Base-by-base conservation (phyloP, 148 eudicot species). In the Salicornia ramosissima region DNA sequence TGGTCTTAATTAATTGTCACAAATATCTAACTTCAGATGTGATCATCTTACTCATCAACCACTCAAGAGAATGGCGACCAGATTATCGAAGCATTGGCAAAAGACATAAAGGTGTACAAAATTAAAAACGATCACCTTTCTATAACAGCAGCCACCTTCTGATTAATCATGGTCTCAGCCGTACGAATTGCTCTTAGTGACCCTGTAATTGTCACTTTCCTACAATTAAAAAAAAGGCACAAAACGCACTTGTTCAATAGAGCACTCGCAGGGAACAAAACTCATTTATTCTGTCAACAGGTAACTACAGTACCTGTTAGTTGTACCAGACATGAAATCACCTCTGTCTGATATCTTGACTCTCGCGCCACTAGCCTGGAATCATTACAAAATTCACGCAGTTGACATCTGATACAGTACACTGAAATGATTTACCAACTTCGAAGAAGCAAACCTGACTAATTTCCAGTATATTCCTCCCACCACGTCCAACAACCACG, bases 171-270 rank as follows among this genome's bases (percentile, higher is more conserved):
- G 75, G 82, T 70, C 76, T 95, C 97, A 0, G 97, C 97, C 28
- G 80, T 61, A 56, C 79, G 84, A 54, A 91, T 89, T 50, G 97
- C 85, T 75, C 90, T 79, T 28, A 85, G 90, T 57, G 99, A 70
- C 50, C 99, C 99, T 1, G 96, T 87, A 77, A 95, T 89, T 10
- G 99, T 91, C 70, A 95, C 99, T 87, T 89, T 95, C 90, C 99
- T 95, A 83, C 80, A 79, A 81, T 34, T 51, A 40, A 19, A 75
- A 70, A 67, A 0, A 39, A 67, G 0, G 29, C 39, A 55, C 19
- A 13, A 42, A 3, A 42, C 34, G 50, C 14, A 18, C 30, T 11
- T 42, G 56, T 60, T 21, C 16, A 18, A 43, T 11, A 52, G 36
- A 72, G 33, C 70, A 36, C 19, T 33, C 52, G 42, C 6, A 52